Evolutionary conservation across 495 filamentous ascomycete genomes (phyloP).

Genomic region (Trichoderma reesei): DNA sequence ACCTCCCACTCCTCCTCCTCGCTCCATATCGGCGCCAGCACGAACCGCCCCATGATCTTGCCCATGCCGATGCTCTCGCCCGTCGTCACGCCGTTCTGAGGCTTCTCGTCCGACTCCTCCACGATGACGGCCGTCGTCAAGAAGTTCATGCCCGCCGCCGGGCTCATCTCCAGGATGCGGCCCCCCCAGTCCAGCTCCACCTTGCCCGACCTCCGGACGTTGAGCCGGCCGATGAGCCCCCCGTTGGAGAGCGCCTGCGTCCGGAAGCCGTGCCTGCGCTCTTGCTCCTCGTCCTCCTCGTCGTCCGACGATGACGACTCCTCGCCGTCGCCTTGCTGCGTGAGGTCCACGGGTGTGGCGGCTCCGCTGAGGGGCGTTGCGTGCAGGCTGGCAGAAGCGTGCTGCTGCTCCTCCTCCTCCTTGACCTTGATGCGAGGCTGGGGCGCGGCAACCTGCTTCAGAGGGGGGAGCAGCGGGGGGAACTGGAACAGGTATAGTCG

Average conservation of each 20-base stretch:
- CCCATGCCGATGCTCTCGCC: constrained; percentile 44
- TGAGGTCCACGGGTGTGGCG: constrained; percentile 23
- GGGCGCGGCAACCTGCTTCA: constrained; percentile 21
- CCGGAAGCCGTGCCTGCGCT: constrained; percentile 14
- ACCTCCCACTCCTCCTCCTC: constrained; percentile 36
- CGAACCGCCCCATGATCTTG: constrained; percentile 47
- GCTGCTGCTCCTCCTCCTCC: constrained; percentile 20
- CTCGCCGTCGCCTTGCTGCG: constrained; percentile 22
- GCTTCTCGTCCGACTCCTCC: constrained; percentile 33
- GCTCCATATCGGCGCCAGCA: constrained; percentile 44
- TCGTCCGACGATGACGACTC: constrained; percentile 21
- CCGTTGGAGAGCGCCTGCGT: constrained; percentile 26
- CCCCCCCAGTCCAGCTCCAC: constrained; percentile 55
- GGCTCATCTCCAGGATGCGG: constrained; percentile 33
- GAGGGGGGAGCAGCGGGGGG: constrained; percentile 48
- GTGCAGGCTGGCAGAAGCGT: constrained; percentile 17
- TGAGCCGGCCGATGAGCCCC: constrained; percentile 49
- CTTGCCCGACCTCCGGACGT: constrained; percentile 49
- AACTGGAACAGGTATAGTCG: constrained; percentile 57
- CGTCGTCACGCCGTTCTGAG: constrained; percentile 20
- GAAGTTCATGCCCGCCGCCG: constrained; percentile 34
- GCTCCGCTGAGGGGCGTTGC: constrained; percentile 14
- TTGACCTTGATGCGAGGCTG: constrained; percentile 22
- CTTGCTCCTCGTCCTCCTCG: constrained; percentile 17
- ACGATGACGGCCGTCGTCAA: constrained; percentile 36